Evolutionary conservation across 2,329 filamentous ascomycete species (phyloP), one percentile per base, ranked within the genome.

Genomic region (Phaeoacremonium minimum): DNA sequence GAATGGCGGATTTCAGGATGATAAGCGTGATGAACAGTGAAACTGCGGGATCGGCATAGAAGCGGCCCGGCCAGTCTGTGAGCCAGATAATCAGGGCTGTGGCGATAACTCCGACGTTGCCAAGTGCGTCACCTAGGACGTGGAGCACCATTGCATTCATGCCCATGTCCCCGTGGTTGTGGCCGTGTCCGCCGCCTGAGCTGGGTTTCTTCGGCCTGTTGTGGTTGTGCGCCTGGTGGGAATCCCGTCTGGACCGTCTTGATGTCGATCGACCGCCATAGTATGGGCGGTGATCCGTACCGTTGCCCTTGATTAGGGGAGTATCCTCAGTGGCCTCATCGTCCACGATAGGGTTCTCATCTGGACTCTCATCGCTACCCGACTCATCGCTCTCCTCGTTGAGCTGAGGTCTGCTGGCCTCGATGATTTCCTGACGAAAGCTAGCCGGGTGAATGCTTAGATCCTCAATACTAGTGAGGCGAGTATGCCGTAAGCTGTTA

Each of bases 61-160:
- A 85, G 46, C 87, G 83, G 67, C 85, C 89, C 5, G 76, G 73
- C 72, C 79, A 95, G 36, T 84, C 70, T 2, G 88, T 93, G 39
- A 95, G 73, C 90, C 90, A 96, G 64, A 98, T 97, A 56, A 93
- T 73, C 22, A 94, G 73, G 5, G 87, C 88, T 5, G 87, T 87
- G 32, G 73, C 72, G 45, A 94, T 94, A 47, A 94, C 87, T 50
- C 87, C 88, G 36, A 94, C 76, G 54, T 94, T 94, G 47, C 87
- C 88, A 4, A 94, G 74, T 31, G 87, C 87, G 60, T 94, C 87
- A 29, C 88, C 87, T 45, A 94, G 74, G 30, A 86, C 82, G 50
- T 86, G 82, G 18, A 86, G 70, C 40, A 90, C 66, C 68, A 90
- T 83, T 35, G 84, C 86, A 35, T 87, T 86, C 91, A 98, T 97